A percentile compares a stretch with the other conserved stretches of the same genome.
These are phyloP conservation scores for Amanita rimosa DNA, from an alignment of 768 basidiomycete species.

Conservation along the genomic window DNA sequence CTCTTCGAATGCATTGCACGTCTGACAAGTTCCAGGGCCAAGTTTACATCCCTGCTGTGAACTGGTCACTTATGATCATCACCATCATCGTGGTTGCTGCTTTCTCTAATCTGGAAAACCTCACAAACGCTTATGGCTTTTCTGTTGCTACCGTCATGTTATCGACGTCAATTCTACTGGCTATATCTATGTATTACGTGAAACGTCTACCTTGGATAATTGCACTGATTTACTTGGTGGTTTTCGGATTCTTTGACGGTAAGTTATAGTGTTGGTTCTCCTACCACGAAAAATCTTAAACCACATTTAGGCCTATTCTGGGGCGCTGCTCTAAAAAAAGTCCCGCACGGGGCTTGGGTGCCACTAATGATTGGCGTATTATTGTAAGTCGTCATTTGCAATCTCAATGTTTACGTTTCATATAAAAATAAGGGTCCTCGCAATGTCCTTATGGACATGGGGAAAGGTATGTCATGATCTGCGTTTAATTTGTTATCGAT, in stretches of 20 bases:
- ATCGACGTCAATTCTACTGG: constrained; percentile 43
- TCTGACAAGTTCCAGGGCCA: constrained; percentile 52
- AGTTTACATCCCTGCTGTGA: constrained; percentile 53
- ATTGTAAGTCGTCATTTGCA: constrained; percentile 21
- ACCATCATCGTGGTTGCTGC: constrained; percentile 44
- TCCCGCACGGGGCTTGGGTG: constrained; percentile 59
- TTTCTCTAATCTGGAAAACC: constrained; percentile 39
- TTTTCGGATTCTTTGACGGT: constrained; percentile 60
- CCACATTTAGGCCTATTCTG: constrained; percentile 36
- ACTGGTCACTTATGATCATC: constrained; percentile 45
- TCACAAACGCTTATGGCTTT: constrained; percentile 55
- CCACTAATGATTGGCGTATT: constrained; percentile 45
- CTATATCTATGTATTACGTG: constrained; percentile 45
- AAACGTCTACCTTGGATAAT: constrained; percentile 36
- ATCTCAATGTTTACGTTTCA: too few species aligned
- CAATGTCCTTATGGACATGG: constrained; percentile 62
- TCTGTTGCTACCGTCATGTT: constrained; percentile 60
- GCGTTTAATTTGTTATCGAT: neutral
- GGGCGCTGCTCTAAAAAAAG: constrained; percentile 50
- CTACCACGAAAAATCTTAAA: neutral
- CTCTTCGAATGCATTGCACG: constrained; percentile 48
- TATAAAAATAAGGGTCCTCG: too few species aligned
- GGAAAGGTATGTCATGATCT: constrained; percentile 27
- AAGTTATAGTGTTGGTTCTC: neutral
- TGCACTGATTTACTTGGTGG: constrained; percentile 32